Conservation (phyloP, 1,284 basidiomycete species). For the Ganoderma boninense region DNA sequence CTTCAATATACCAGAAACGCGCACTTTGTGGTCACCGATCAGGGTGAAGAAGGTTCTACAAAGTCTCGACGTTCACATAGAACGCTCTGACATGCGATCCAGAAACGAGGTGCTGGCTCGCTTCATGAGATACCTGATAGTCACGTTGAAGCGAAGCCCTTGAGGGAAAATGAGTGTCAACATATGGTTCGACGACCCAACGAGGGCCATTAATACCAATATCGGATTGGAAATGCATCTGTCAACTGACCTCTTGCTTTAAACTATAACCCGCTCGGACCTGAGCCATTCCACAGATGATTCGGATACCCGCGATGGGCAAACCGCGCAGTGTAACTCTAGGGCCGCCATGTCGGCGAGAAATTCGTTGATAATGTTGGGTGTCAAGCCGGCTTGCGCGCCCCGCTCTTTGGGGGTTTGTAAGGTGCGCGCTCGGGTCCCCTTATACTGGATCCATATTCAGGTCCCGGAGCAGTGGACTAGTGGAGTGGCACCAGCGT, state of each 20-base stretch:
- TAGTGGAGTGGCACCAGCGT: neutral
- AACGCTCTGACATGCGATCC: conserved; percentile 1
- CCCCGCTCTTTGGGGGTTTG: neutral
- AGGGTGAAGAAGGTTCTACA: neutral
- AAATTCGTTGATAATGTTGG: conserved; percentile 7
- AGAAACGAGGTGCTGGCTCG: neutral
- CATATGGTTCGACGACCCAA: neutral
- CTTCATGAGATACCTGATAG: conserved; percentile 5
- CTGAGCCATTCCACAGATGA: conserved; percentile 17
- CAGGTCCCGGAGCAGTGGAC: neutral
- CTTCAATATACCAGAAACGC: conserved; percentile 13
- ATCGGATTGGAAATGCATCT: neutral
- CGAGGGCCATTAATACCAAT: neutral
- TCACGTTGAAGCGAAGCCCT: conserved; percentile 7
- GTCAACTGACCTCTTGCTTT: neutral
- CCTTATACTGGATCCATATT: conserved; percentile 12
- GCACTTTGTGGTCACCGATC: conserved; percentile 11
- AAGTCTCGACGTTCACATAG: conserved; percentile 5
- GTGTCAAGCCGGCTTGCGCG: neutral
- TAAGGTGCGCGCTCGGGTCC: conserved; percentile 1
- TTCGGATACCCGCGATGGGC: conserved; percentile 4
- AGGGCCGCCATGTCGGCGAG: conserved; percentile 14
- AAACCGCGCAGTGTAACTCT: conserved; percentile 2
- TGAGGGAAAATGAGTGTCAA: conserved; percentile 1
- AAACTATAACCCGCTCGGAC: conserved; percentile 7